A percentile compares a stretch with the other conserved stretches of the same genome.
Conservation (phyloP, 176 grass and related monocot species). For the Aegilops speltoides region DNA sequence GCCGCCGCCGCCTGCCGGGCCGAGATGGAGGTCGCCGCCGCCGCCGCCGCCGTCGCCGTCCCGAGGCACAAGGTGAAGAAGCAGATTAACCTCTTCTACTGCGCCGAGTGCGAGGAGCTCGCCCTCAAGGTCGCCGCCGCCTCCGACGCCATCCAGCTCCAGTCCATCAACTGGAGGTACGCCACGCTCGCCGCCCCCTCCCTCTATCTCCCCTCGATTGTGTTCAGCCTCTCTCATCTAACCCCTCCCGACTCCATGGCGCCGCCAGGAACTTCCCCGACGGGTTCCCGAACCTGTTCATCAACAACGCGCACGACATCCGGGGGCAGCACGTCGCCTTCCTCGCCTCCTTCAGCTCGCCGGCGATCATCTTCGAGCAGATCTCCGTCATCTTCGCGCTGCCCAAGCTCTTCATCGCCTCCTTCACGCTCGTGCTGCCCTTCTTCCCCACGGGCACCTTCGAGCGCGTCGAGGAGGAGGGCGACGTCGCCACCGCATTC, state of each 20-base stretch:
- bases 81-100: conserved; percentile 87
- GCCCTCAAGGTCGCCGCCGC: conserved; percentile 58
- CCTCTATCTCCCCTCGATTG: not conserved
- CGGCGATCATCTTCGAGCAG: conserved; percentile 85
- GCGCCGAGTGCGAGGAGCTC: conserved; percentile 77
- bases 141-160: conserved; percentile 73
- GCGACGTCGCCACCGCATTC: conserved; percentile 93
- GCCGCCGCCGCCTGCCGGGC: not conserved
- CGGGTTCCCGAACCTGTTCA: conserved; percentile 97
- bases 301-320: conserved; percentile 87
- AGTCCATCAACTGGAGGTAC: conserved; percentile 86
- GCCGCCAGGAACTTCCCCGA: conserved; percentile 75
- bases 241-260: not conserved
- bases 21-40: conserved; percentile 31
- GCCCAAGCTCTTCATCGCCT: conserved; percentile 90
- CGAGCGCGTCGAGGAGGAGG: conserved; percentile 96
- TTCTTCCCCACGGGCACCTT: conserved; percentile 97
- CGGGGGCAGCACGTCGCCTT: conserved; percentile 94
- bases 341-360: conserved; percentile 94
- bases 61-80: conserved; percentile 59
- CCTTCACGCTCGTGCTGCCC: conserved; percentile 89
- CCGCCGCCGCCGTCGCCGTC: not conserved
- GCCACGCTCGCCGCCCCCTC: too few species aligned
- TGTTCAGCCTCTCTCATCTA: not conserved
- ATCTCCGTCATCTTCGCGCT: conserved; percentile 87